These are phyloP conservation scores for Pyrenophora graminea DNA, from an alignment of 2,329 filamentous ascomycete genomes.

Conservation along the genomic window DNA sequence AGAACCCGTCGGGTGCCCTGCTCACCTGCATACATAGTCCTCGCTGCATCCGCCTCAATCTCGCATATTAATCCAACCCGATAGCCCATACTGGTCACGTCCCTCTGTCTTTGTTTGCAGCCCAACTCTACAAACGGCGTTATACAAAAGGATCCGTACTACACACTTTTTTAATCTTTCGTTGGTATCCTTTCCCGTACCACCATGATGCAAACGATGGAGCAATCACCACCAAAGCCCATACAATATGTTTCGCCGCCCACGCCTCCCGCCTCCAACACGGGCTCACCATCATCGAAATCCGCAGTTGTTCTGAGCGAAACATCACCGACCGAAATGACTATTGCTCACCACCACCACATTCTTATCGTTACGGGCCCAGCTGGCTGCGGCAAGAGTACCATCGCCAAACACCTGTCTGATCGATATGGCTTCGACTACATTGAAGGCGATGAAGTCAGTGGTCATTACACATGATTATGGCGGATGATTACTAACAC, in stretches of 20 bases:
- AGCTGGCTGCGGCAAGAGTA: conserved; percentile 60
- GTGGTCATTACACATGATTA: conserved; percentile 9
- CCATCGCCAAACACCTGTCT: conserved; percentile 54
- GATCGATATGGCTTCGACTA: conserved; percentile 51
- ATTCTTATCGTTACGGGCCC: conserved; percentile 59
- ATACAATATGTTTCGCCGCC: conserved; percentile 39
- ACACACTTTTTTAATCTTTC: conserved; percentile 1
- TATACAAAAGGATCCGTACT: conserved; percentile 6
- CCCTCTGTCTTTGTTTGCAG: conserved; percentile 14
- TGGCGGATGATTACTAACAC: neutral
- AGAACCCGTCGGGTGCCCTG: conserved; percentile 12
- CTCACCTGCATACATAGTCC: conserved; percentile 23
- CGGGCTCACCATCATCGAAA: conserved; percentile 31
- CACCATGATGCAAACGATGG: conserved; percentile 45
- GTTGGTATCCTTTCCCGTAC: conserved; percentile 4
- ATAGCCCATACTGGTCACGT: conserved; percentile 1
- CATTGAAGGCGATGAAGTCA: conserved; percentile 58
- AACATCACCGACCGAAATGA: conserved; percentile 27
- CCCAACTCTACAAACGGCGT: conserved; percentile 12
- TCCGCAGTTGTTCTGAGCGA: conserved; percentile 22
- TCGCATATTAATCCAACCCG: conserved; percentile 29
- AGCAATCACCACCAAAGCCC: conserved; percentile 31
- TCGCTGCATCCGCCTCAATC: conserved; percentile 30
- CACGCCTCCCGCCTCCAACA: conserved; percentile 36
- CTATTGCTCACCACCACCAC: conserved; percentile 49